Evolutionary conservation across 164 flowering plant genomes (phyloP).

Genomic region (Vitis amurensis): DNA sequence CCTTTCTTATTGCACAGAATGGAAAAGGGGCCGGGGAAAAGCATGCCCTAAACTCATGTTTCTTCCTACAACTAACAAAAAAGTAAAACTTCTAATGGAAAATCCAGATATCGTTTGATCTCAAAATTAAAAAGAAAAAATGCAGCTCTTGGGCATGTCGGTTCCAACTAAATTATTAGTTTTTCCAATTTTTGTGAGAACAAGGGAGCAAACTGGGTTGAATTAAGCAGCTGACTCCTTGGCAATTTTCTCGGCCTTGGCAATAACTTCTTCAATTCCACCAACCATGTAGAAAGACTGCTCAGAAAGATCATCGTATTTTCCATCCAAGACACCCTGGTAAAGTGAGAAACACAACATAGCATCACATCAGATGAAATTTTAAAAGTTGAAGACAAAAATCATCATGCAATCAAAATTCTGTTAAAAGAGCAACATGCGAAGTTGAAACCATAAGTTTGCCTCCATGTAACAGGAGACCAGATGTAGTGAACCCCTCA

Average conservation of each 20-base stretch:
- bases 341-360: background rate
- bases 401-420: no score
- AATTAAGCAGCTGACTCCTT: conserved; percentile 69
- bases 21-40: no score
- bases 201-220: conserved; percentile 3
- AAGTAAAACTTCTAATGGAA: no score
- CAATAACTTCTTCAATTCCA: conserved; percentile 95
- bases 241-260: conserved; percentile 96
- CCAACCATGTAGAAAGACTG: conserved; percentile 99
- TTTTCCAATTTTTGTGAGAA: conserved; percentile 33
- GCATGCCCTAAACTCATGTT: no score
- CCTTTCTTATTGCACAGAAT: no score
- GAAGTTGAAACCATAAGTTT: no score
- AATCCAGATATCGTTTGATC: conserved; percentile 12
- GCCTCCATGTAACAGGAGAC: no score
- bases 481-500: no score
- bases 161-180: conserved; percentile 47
- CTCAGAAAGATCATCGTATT: conserved; percentile 90
- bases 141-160: conserved; percentile 36
- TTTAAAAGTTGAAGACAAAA: no score
- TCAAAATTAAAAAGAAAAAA: conserved; percentile 25
- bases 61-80: no score
- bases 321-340: conserved; percentile 97
- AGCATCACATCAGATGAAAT: background rate
- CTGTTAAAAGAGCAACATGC: no score